Evolutionary conservation across 176 grass and related monocot genomes (phyloP).

Genomic region (Carex myosuroides): DNA sequence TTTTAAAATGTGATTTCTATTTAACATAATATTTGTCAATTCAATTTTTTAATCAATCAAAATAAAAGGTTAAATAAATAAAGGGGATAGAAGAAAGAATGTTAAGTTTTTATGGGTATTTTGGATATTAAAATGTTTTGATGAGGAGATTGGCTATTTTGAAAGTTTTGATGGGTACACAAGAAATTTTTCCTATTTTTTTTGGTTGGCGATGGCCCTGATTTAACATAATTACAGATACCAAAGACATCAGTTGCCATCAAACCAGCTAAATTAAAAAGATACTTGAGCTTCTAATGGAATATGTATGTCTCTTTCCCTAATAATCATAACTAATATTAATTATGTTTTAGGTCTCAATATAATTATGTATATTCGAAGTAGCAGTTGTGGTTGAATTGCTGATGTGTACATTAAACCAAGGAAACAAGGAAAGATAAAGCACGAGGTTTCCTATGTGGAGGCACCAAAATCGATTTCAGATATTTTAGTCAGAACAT

Average conservation of each 20-base stretch:
- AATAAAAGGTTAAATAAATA: no score
- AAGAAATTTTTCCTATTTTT: no score
- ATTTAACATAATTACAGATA: neutral
- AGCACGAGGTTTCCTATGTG: conserved; percentile 20
- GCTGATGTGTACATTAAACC: neutral
- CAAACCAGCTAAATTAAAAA: neutral
- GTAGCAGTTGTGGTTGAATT: conserved; percentile 10
- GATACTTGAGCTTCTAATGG: neutral
- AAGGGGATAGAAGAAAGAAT: no score
- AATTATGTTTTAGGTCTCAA: neutral
- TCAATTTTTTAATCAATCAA: no score
- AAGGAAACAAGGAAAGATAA: neutral
- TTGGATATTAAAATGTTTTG: no score
- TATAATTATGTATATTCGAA: neutral
- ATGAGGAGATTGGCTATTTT: no score
- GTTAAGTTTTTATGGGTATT: no score
- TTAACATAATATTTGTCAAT: no score
- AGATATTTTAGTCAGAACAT: conserved; percentile 15
- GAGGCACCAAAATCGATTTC: conserved; percentile 24
- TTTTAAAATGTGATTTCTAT: no score
- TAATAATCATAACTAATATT: neutral
- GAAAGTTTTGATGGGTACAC: no score
- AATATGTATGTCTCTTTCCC: neutral
- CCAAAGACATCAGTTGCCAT: neutral
- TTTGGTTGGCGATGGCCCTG: no score